phyloP scores from a whole-genome alignment of 108 stramenopile genomes.

The Cylindrotheca fusiformis region DNA sequence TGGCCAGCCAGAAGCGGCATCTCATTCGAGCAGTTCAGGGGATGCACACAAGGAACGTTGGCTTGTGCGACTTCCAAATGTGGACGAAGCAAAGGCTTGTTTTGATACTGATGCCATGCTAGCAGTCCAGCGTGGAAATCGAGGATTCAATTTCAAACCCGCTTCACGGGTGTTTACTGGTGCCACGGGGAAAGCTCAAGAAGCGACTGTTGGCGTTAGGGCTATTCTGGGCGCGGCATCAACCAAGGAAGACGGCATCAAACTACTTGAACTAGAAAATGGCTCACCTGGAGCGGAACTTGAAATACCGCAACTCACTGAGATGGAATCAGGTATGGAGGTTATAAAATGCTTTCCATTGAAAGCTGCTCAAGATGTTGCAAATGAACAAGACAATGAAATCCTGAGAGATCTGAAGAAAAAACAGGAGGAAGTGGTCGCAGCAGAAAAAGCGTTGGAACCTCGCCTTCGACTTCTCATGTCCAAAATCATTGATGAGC shows the following conservation, averaged over 20 bases:
- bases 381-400: constrained; percentile 21
- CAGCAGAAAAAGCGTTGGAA: constrained; percentile 54
- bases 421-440: constrained; percentile 45
- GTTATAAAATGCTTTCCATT: constrained; percentile 11
- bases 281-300: not conserved
- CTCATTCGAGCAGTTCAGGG: constrained; percentile 3
- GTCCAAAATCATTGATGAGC: constrained; percentile 40
- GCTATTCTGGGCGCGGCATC: constrained; percentile 1
- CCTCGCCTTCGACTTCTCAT: constrained; percentile 44
- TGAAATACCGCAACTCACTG: not conserved
- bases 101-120: constrained; percentile 9
- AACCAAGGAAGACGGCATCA: not conserved
- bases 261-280: not conserved
- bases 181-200: constrained; percentile 5
- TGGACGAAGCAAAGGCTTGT: constrained; percentile 20
- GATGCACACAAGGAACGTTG: constrained; percentile 13
- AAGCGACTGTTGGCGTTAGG: constrained; percentile 6
- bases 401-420: constrained; percentile 41
- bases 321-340: not conserved
- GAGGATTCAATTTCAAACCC: not conserved
- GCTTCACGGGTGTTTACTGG: constrained; percentile 7
- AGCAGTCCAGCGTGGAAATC: constrained; percentile 12
- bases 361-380: not conserved
- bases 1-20: constrained; percentile 1
- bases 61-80: constrained; percentile 25